Evolutionary conservation across 208 protist genomes (phyloP), one percentile per base, ranked within the genome.

Genomic region (Leishmania lainsoni): DNA sequence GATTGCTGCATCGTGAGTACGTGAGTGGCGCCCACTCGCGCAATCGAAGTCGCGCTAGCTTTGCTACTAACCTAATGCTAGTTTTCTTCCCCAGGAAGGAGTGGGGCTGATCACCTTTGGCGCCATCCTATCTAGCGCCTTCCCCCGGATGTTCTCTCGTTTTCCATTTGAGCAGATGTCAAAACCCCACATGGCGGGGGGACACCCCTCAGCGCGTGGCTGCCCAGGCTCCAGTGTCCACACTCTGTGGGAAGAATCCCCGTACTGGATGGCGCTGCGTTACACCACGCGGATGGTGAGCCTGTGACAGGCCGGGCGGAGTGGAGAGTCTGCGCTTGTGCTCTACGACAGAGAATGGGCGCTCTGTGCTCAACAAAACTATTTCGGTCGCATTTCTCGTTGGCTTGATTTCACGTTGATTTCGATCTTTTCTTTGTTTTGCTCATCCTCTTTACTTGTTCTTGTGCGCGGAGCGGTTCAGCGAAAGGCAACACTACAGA

Each of bases 1-100:
- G 82, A 17, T 79, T 86, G 8, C 63, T 82, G 16, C 82, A 86
- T 49, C 82, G 82, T 45, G 82, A 86, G 74, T 86, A 80, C 58
- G 82, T 86, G 63, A 86, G 82, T 32, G 82, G 82, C n/a, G 66
- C 63, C 10, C 39, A 78, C 16, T 51, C 72, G 5, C 82, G 82
- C 74, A 82, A 32, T 22, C 73, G 82, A 32, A 74, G 82, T 12
- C 82, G 82, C 14, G 29, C 56, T 12, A 76, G 77, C 78, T 82
- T 81, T 78, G 76, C 82, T 63, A 56, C 63, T 4, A 86, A 81
- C 49, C 58, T 86, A 9, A 8, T 76, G 12, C 78, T 76, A 29
- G 63, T 86, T 9, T 29, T 81, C 20, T 81, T 65, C 51, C 82
- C 74, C 14, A 74, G 29, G 72, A 81, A 61, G 32, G 82, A 86